These are phyloP conservation scores for Avena insularis DNA, from an alignment of 176 grass and related monocot genomes.

Conservation along the genomic window DNA sequence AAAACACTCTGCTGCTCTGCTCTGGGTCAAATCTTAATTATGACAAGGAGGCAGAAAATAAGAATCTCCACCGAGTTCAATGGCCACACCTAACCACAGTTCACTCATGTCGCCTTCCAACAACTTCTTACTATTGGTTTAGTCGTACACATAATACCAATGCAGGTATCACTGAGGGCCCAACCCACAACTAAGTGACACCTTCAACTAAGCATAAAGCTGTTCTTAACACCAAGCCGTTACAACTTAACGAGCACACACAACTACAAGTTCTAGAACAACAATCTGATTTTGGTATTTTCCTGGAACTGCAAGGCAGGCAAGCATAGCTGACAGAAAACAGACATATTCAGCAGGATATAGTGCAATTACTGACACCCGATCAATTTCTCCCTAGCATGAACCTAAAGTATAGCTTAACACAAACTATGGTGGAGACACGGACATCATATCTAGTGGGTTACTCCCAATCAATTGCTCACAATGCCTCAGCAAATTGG, in stretches of 20 bases:
- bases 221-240: neutral
- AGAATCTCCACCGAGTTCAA: constrained; percentile 25
- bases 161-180: neutral
- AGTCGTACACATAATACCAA: neutral
- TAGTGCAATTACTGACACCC: neutral
- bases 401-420: neutral
- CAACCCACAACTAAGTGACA: neutral
- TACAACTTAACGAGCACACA: neutral
- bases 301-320: neutral
- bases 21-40: neutral
- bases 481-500: neutral
- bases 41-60: constrained; percentile 3
- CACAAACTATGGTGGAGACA: neutral
- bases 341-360: neutral
- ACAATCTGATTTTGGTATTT: neutral
- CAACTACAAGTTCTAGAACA: neutral
- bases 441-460: neutral
- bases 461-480: neutral
- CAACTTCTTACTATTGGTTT: neutral
- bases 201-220: constrained; percentile 12
- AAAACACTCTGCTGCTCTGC: neutral
- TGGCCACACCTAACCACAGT: neutral
- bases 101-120: neutral
- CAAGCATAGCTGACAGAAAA: neutral
- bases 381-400: neutral